Conservation (phyloP, 345 rosid genomes). For the Murraya koenigii region DNA sequence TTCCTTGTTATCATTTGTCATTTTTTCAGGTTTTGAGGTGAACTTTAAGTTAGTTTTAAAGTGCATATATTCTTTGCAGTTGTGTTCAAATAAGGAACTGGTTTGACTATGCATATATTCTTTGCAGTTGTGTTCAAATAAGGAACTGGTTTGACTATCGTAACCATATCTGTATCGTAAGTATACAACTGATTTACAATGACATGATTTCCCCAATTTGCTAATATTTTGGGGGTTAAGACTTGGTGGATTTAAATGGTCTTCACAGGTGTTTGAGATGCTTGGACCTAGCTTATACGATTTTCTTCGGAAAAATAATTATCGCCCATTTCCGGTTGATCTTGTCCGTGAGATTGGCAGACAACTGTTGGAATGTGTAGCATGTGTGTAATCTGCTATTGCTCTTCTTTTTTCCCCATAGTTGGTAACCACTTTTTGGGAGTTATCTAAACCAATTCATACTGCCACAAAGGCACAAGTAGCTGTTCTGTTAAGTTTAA, state of each 20-base stretch:
- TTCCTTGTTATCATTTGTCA: neutral
- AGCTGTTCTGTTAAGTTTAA: neutral
- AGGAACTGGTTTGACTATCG: constrained; percentile 67
- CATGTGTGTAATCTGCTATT: constrained; percentile 50
- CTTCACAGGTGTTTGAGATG: constrained; percentile 75
- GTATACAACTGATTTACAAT: constrained; percentile 28
- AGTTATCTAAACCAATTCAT: constrained; percentile 15
- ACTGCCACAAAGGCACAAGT: neutral
- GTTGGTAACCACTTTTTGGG: constrained; percentile 7
- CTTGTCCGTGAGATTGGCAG: constrained; percentile 76
- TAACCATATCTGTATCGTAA: constrained; percentile 68
- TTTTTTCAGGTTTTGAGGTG: constrained; percentile 6
- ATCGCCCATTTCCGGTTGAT: constrained; percentile 66
- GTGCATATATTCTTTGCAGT: constrained; percentile 42
- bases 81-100: constrained; percentile 62
- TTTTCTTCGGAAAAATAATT: constrained; percentile 69
- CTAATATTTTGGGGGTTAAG: constrained; percentile 25
- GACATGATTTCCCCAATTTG: constrained; percentile 15
- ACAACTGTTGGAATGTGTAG: constrained; percentile 77
- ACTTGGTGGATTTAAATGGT: constrained; percentile 41
- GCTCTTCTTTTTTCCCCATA: constrained; percentile 13
- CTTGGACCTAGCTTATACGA: constrained; percentile 81
- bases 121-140: constrained; percentile 65
- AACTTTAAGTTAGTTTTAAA: constrained; percentile 21
- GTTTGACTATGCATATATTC: constrained; percentile 51